Base-by-base conservation (phyloP, 306 rosid species). In the Sechiopsis laciniata region DNA sequence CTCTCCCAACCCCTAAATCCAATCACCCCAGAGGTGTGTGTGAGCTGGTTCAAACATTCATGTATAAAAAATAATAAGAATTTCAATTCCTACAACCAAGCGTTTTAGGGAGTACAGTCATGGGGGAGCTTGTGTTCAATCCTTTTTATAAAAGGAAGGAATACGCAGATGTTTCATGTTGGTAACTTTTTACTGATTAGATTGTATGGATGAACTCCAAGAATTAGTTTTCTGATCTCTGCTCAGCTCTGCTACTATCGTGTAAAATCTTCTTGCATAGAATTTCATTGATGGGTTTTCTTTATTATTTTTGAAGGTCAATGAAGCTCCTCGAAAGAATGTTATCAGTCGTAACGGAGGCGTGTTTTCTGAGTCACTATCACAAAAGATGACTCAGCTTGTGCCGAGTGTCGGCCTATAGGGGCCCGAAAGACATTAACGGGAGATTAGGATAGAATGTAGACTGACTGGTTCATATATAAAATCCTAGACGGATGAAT, bases 391-490 rank as follows among this genome's bases (percentile, higher is more conserved):
- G 72, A 69, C 73, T 69, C 57, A 24, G 58, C 17, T 48, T 69
- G 72, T 67, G 72, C 72, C 42, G 72, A 46, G 29, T 67, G 72
- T 67, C 46, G 42, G 58, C 7, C 72, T 21, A 50, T 69, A 21
- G 42, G 2, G 12, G 19, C 73, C 58, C 14, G 42, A 50, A 69
- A 69, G 69, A 69, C 73, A 46, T 50, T 46, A 69, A 14, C 73
- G 22, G 58, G 73, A 69, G 57, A 68, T 48, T 69, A 48, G 73
- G 73, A 48, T 69, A 69, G 54, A 46, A 21, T 69, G 73, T 67
- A 67, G 72, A 67, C 55, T 42, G 55, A 55, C 9, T 67, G 29
- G 29, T 26, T 26, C 19, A 10, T 46, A 32, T 45, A 45, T 67
- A 67, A 66, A 67, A 20, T 67, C 72, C 71, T 19, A 67, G 73